Evolutionary conservation across 345 rosid genomes (phyloP), one percentile per base, ranked within the genome.

Genomic region (Arabis alpina): DNA sequence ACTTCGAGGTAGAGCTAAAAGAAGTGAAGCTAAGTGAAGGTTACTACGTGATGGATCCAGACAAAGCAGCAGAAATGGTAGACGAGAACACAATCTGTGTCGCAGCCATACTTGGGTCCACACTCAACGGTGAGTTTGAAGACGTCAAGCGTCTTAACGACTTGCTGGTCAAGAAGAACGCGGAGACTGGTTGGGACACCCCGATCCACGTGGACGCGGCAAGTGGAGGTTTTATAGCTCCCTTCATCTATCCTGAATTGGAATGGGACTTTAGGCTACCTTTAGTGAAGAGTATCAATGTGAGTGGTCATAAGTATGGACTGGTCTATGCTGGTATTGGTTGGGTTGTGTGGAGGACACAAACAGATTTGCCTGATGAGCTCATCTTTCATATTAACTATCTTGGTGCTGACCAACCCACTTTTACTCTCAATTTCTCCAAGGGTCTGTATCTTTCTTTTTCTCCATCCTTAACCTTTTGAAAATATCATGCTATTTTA

Each of bases 11-110:
- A 14, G 98, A 90, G 70, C 77, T 90, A 49, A 93, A 88, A 80
- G 97, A 93, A 51, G 98, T 92, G 73, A 92, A 92, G 68, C 83
- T 92, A 14, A 83, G 60, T 6, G 97, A 93, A 58, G 97, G 92
- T 2, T 93, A 88, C 84, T 93, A 91, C 34, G 98, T 93, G 10
- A 88, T 93, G 98, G 97, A 93, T 81, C 98, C 97, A 1, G 92
- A 10, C 11, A 80, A 90, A 72, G 98, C 97, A 41, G 98, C 83
- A 41, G 96, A 93, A 47, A 78, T 90, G 89, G 98, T 93, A 2
- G 98, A 93, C 36, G 98, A 93, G 77, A 93, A 93, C 87, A 93
- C 98, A n/a, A 93, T 90, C 56, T 93, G 98, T 61, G 97, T 93
- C 0, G 98, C 96, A 25, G 96, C 97, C 6, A 90, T 93, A 28